Evolutionary conservation across 257 asterid genomes (phyloP).

Genomic region (Przewalskia tangutica): DNA sequence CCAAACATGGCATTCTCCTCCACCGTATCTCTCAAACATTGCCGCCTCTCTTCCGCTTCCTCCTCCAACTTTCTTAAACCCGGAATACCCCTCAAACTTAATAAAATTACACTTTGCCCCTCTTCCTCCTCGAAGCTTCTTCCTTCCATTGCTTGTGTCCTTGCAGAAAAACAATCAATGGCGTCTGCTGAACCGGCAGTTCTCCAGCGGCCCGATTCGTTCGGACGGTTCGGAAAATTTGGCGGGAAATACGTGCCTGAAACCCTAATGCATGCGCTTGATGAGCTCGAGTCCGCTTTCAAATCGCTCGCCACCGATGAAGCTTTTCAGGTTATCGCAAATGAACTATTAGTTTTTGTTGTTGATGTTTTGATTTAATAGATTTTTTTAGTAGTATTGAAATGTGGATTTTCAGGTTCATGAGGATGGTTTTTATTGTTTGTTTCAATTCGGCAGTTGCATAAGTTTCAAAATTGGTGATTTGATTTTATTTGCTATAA

Average conservation of each 20-base stretch:
- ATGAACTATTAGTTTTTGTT: background rate
- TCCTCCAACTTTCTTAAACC: background rate
- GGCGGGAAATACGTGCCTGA: constrained; percentile 95
- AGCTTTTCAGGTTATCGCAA: constrained; percentile 58
- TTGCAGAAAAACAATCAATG: constrained; percentile 25
- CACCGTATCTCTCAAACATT: constrained; percentile 9
- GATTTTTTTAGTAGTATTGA: too few species aligned
- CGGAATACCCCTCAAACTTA: constrained; percentile 9
- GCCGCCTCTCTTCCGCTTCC: constrained; percentile 19
- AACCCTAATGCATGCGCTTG: constrained; percentile 79
- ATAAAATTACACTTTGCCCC: constrained; percentile 8
- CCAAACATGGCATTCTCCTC: background rate
- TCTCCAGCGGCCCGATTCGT: constrained; percentile 64
- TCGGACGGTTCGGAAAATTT: constrained; percentile 79
- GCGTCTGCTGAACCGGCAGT: constrained; percentile 17
- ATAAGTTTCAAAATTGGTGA: background rate
- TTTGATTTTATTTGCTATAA: too few species aligned
- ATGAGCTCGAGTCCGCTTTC: constrained; percentile 89
- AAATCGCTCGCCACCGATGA: constrained; percentile 44
- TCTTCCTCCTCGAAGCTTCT: too few species aligned
- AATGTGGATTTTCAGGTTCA: too few species aligned
- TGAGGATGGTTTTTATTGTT: too few species aligned
- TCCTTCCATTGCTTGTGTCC: constrained; percentile 14
- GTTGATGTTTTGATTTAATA: too few species aligned
- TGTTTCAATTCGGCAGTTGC: background rate